phyloP scores from a whole-genome alignment of 139 green algal genomes.

The Pedinophyceae sp. region DNA sequence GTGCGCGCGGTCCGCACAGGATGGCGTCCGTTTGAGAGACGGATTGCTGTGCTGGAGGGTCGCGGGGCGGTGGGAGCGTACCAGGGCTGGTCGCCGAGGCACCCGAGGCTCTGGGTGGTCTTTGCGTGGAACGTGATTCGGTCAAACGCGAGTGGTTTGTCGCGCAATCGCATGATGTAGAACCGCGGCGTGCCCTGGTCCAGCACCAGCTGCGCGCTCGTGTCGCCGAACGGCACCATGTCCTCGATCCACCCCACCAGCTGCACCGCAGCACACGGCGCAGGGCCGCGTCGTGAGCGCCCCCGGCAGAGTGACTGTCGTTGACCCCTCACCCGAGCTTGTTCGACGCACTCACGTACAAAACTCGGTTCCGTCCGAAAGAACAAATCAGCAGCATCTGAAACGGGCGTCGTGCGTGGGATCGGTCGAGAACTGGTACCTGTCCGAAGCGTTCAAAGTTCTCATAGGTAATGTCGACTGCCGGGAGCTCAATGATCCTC shows the following conservation, averaged over 20 bases:
- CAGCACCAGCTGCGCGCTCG: constrained; percentile 51
- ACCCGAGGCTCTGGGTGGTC: constrained; percentile 41
- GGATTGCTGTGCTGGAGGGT: background rate
- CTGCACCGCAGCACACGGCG: background rate
- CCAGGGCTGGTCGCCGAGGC: constrained; percentile 10
- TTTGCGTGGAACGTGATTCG: constrained; percentile 79
- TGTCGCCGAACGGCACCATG: constrained; percentile 40
- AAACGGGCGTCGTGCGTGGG: background rate
- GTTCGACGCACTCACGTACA: constrained; percentile 29
- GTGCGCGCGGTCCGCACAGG: too few relatives aligned
- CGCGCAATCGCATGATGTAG: constrained; percentile 85
- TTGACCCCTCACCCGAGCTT: constrained; percentile 1
- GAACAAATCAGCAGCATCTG: background rate
- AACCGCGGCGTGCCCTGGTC: constrained; percentile 55
- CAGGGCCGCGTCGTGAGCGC: background rate
- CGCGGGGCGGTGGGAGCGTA: background rate
- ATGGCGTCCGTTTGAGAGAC: too few relatives aligned
- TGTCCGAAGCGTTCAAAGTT: constrained; percentile 52
- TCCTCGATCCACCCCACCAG: constrained; percentile 23
- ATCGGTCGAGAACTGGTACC: constrained; percentile 12
- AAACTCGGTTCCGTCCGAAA: background rate
- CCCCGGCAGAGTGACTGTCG: background rate
- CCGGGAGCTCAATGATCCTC: too few relatives aligned
- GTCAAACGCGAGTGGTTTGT: constrained; percentile 42
- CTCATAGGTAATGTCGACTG: constrained; percentile 23